Percentiles rank a stretch among this genome's conserved stretches.
These are phyloP conservation scores for Fallopia convolvulus DNA, from an alignment of 148 eudicot species.

Conservation along the genomic window DNA sequence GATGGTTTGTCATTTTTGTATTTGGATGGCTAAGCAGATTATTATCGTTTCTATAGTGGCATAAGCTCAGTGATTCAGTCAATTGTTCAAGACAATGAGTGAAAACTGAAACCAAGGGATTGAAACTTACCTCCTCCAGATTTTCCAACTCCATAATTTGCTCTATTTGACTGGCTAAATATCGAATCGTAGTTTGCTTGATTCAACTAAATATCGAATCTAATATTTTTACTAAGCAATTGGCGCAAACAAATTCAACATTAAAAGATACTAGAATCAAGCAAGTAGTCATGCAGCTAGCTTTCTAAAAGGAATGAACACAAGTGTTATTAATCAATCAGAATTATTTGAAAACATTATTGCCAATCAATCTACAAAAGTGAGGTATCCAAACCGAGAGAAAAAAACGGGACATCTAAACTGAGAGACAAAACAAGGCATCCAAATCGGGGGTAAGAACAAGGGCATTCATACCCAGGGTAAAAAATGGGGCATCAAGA, in stretches of 20 bases:
- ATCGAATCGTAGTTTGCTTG: too few relatives aligned
- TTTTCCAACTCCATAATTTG: constrained; percentile 93
- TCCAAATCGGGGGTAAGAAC: too few relatives aligned
- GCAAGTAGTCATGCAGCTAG: too few relatives aligned
- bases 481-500: too few relatives aligned
- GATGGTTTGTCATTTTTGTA: background rate
- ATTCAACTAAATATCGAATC: background rate
- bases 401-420: too few relatives aligned
- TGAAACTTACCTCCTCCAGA: constrained; percentile 78
- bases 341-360: background rate
- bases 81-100: background rate
- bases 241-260: background rate
- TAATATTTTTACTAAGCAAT: background rate
- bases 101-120: background rate
- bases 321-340: background rate
- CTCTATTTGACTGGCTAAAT: constrained; percentile 79
- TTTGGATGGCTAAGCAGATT: background rate
- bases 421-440: too few relatives aligned
- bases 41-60: background rate
- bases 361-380: background rate
- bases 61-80: background rate
- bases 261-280: background rate
- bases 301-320: background rate
- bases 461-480: too few relatives aligned
- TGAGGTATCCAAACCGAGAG: too few relatives aligned